Evolutionary conservation across 139 green algal genomes (phyloP).

Genomic region (Microglena sp.): DNA sequence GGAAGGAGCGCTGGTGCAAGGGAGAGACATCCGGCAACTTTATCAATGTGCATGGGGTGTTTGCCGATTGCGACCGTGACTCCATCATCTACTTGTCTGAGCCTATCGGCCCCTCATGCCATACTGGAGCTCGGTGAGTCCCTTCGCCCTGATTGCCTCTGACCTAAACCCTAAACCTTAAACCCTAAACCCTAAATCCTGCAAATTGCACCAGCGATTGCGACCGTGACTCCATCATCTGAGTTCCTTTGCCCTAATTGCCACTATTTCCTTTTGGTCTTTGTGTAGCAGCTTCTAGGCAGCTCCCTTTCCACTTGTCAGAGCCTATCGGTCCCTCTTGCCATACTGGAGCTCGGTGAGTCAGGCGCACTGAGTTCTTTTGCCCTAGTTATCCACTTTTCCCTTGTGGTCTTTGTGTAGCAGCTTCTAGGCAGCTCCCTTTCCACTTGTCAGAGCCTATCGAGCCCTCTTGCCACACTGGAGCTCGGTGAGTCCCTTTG

Average conservation of each 20-base stretch:
- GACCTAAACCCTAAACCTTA: not conserved
- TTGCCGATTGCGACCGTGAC: constrained; percentile 87
- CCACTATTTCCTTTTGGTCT: too few relatives aligned
- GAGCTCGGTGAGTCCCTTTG: constrained; percentile 37
- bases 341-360: too few relatives aligned
- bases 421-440: too few relatives aligned
- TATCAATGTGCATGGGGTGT: constrained; percentile 58
- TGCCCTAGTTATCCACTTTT: too few relatives aligned
- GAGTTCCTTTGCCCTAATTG: too few relatives aligned
- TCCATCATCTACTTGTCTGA: constrained; percentile 88
- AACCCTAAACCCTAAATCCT: not conserved
- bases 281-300: too few relatives aligned
- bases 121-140: constrained; percentile 70
- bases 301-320: constrained; percentile 89
- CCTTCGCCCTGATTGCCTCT: not conserved
- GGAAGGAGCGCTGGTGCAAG: constrained; percentile 92
- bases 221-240: not conserved
- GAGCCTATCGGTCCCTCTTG: too few relatives aligned
- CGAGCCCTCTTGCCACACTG: constrained; percentile 87
- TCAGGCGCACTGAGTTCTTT: too few relatives aligned
- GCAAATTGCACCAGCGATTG: not conserved
- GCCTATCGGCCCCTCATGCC: constrained; percentile 80
- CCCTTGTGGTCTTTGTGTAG: too few relatives aligned
- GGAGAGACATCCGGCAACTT: constrained; percentile 92
- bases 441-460: constrained; percentile 86